Evolutionary conservation across 106 monocot genomes (phyloP).

Genomic region (Dendrobium officinale): DNA sequence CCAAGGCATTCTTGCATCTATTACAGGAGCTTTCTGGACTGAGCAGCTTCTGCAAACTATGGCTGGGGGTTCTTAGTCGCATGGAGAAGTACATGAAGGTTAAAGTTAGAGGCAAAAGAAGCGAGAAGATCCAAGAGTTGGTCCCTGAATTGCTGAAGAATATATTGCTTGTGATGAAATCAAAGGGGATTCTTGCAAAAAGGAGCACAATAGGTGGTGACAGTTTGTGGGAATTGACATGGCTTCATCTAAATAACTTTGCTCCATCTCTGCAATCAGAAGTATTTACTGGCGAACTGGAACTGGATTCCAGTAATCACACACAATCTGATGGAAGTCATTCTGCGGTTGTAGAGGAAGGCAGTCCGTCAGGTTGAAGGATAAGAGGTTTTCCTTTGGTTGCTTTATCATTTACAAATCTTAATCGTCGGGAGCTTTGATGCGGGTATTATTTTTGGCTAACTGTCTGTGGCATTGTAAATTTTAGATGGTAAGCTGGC

Average conservation of each 20-base stretch:
- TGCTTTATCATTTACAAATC: neutral
- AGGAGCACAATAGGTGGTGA: slow-evolving; percentile 45
- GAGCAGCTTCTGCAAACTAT: slow-evolving; percentile 49
- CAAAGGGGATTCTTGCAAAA: slow-evolving; percentile 43
- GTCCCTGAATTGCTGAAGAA: slow-evolving; percentile 73
- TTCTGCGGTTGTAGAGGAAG: slow-evolving; percentile 7
- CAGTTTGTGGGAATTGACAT: slow-evolving; percentile 62
- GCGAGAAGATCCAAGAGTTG: slow-evolving; percentile 64
- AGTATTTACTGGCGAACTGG: slow-evolving; percentile 39
- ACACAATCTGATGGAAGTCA: slow-evolving; percentile 13
- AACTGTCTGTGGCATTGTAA: neutral
- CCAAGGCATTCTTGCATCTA: slow-evolving; percentile 53
- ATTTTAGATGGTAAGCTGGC: neutral
- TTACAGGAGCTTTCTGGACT: slow-evolving; percentile 34
- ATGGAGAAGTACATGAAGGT: slow-evolving; percentile 68
- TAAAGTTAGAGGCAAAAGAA: slow-evolving; percentile 61
- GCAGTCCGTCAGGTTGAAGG: slow-evolving; percentile 7
- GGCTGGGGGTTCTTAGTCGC: slow-evolving; percentile 50
- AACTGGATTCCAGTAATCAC: slow-evolving; percentile 14
- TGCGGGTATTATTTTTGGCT: neutral
- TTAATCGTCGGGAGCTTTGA: neutral
- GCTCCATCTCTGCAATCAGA: slow-evolving; percentile 46
- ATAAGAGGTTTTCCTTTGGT: neutral
- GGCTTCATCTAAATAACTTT: slow-evolving; percentile 55
- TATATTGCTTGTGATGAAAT: slow-evolving; percentile 64